Evolutionary conservation across 1,284 basidiomycete genomes (phyloP), one percentile per base, ranked within the genome.

Genomic region (Mycosarcoma maydis): DNA sequence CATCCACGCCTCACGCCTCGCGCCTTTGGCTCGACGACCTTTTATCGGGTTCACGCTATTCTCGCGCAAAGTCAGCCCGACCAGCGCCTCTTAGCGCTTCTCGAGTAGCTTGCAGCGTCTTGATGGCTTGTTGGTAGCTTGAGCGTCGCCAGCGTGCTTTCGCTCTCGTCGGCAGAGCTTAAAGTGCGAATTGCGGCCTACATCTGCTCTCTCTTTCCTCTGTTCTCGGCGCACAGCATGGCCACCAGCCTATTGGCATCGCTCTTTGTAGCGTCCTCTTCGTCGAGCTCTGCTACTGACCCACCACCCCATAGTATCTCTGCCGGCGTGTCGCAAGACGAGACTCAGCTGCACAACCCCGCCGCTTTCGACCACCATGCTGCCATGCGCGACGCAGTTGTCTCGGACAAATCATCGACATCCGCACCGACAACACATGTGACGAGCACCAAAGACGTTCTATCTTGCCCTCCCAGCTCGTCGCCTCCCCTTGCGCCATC

Each of bases 391-490:
- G 40, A 54, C 20, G 45, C 45, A 14, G 19, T 19, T 7, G 5
- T 42, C 10, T n/a, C 32, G 16, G 22, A 45, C 10, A 14, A 17
- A n/a, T n/a, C 19, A 29, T 16, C 42, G 17, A 37, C 39, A 24
- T 24, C 22, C 10, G 19, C 36, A 16, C 16, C 50, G 11, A 37
- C 11, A n/a, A 22, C 40, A 13, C 22, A 42, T 30, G 7, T 39
- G 9, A 26, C 30, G 16, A 41, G 11, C 17, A 17, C 13, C 20
- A 65, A 57, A 20, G 53, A 65, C 6, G 54, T 49, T 3, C 50
- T 65, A 2, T 65, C 61, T 1, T 65, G 50, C 6, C 61, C 61
- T 7, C 61, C 61, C 13, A 65, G 61, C 46, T 65, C 61, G 9
- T 48, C 59, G 27, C 60, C 60, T 7, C 52, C 59, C 4, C 23